Base-by-base conservation (phyloP, 345 rosid species). In the Psidium guajava region DNA sequence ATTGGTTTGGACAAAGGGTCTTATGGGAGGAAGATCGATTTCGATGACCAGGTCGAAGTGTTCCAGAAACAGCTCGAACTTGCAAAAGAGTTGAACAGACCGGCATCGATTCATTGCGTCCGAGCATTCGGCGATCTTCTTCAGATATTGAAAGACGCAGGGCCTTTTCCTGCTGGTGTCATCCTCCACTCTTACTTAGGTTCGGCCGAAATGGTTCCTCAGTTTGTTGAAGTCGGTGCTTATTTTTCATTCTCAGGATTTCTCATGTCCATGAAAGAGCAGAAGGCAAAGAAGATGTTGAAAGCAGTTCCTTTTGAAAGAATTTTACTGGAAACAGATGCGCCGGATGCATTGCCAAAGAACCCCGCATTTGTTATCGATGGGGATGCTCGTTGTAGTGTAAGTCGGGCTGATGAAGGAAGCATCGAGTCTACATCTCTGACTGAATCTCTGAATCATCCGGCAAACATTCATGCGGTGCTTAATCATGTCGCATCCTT, bases 181-280 rank as follows among this genome's bases (percentile, higher is more conserved):
- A 93, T 97, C 86, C 98, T 97, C 83, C 98, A 96, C 87, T 95
- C 99, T 24, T 97, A 90, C 91, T 88, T 93, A 54, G 99, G 99
- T 64, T 93, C 99, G 20, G 95, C 98, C 57, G 98, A 94, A 94
- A 96, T 97, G 99, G 99, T 97, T 89, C 95, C 98, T 90, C 98
- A 95, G 86, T 91, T 96, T 61, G 92, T 96, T 20, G 94, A 93
- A 89, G 94, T 94, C 47, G 98, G 99, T 86, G 99, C 97, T 28
- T 94, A 96, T 85, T 97, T 97, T 90, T 97, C 99, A 40, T 93
- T 97, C 87, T 97, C 99, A 32, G 99, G 99, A 81, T 96, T 91
- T 88, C 91, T 94, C 20, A 93, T 96, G 98, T 87, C 94, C 74
- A 90, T 96, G 98, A 95, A 92, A 87, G 89, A 81, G 77, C 91